Evolutionary conservation across 805 yeast genomes (phyloP).

Genomic region (Candida broadrunensis): DNA sequence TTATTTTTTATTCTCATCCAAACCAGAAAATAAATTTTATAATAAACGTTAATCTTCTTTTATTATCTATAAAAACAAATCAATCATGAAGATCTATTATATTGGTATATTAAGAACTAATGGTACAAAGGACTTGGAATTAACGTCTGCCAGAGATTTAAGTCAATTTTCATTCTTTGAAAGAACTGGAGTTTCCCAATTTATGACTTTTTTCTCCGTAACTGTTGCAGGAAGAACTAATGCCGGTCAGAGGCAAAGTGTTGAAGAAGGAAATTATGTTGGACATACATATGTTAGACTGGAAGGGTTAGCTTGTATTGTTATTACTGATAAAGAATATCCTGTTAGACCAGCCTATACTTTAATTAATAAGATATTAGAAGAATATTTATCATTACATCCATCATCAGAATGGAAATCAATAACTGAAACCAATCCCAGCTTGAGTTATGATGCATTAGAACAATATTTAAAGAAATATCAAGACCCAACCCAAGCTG

Average conservation of each 20-base stretch:
- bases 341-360: conserved; percentile 97
- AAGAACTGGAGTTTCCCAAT: conserved; percentile 76
- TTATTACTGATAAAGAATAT: conserved; percentile 91
- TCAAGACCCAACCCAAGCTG: conserved; percentile 97
- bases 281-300: conserved; percentile 90
- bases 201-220: conserved; percentile 90
- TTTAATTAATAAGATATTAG: conserved; percentile 82
- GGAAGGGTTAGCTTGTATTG: conserved; percentile 89
- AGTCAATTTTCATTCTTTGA: conserved; percentile 89
- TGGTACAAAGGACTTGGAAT: conserved; percentile 65
- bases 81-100: conserved; percentile 83
- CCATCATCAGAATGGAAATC: conserved; percentile 69
- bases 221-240: conserved; percentile 87
- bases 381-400: conserved; percentile 82
- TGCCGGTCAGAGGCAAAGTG: conserved; percentile 88
- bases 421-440: conserved; percentile 42
- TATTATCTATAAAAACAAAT: no score
- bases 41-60: no score
- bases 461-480: conserved; percentile 73
- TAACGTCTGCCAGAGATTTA: conserved; percentile 77
- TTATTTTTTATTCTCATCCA: no score
- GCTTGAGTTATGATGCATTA: conserved; percentile 56
- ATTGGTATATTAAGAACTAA: conserved; percentile 77
- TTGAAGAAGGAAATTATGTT: conserved; percentile 86
- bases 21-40: no score